A percentile compares a stretch with the other conserved stretches of the same genome.
phyloP scores from a whole-genome alignment of 2,329 filamentous ascomycete species.

The Aaosphaeria pasadenensis region DNA sequence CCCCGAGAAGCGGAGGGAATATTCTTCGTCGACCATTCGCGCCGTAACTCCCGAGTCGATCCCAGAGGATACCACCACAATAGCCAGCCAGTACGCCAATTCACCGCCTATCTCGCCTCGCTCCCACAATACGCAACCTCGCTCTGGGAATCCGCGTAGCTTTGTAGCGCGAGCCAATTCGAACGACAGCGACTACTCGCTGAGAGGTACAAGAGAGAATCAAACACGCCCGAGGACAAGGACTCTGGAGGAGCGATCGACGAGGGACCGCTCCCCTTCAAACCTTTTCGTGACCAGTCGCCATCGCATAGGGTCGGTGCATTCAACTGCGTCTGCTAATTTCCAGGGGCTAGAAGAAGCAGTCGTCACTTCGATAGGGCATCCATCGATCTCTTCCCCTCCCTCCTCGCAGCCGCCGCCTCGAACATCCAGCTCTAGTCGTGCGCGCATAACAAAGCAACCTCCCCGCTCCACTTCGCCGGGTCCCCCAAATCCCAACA shows the following conservation, averaged over 20 bases:
- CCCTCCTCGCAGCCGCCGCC: constrained; percentile 22
- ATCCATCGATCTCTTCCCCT: constrained; percentile 38
- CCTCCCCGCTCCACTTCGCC: constrained; percentile 16
- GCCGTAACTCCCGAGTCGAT: constrained; percentile 63
- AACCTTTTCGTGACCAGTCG: constrained; percentile 49
- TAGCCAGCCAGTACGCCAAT: constrained; percentile 10
- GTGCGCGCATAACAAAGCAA: constrained; percentile 29
- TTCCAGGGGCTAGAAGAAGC: constrained; percentile 44
- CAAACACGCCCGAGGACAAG: constrained; percentile 52
- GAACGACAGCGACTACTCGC: constrained; percentile 28
- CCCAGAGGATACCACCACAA: constrained; percentile 14
- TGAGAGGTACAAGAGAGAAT: constrained; percentile 44
- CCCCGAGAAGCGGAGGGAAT: constrained; percentile 17
- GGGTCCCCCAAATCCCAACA: constrained; percentile 18
- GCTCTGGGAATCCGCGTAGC: constrained; percentile 21
- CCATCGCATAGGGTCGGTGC: constrained; percentile 68
- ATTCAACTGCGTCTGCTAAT: constrained; percentile 58
- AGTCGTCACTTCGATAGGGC: constrained; percentile 40
- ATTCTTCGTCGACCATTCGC: constrained; percentile 52
- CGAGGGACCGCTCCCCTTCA: constrained; percentile 41
- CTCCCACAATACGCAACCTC: constrained; percentile 11
- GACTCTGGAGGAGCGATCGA: constrained; percentile 47
- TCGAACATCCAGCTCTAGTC: constrained; percentile 26
- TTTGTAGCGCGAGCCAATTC: constrained; percentile 30
- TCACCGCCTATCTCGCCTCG: constrained; percentile 32